These are phyloP conservation scores for Backusella liffmaniae DNA, from an alignment of 192 early-diverging fungal genomes.

Conservation along the genomic window DNA sequence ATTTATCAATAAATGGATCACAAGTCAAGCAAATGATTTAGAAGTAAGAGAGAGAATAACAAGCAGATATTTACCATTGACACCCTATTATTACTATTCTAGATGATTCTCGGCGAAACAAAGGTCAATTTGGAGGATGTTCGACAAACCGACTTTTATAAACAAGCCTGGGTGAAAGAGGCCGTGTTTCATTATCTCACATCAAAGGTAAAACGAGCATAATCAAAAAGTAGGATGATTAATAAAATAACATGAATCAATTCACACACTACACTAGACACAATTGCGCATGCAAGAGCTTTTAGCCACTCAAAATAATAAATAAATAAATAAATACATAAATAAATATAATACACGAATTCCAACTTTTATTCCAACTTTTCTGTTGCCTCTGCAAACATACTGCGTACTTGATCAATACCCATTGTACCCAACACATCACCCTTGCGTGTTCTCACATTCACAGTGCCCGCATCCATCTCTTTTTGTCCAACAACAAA, in stretches of 20 bases:
- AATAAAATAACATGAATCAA: no score
- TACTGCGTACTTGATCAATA: constrained; percentile 47
- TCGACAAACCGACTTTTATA: constrained; percentile 68
- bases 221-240: background rate
- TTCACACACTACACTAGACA: background rate
- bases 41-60: constrained; percentile 55
- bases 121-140: constrained; percentile 75
- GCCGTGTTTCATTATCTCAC: constrained; percentile 90
- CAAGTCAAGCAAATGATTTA: constrained; percentile 89
- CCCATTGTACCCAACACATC: constrained; percentile 60
- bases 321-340: background rate
- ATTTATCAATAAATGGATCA: constrained; percentile 92
- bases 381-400: constrained; percentile 58
- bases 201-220: constrained; percentile 48
- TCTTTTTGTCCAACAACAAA: constrained; percentile 87
- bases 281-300: constrained; percentile 13
- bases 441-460: constrained; percentile 69
- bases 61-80: background rate
- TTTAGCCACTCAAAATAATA: background rate
- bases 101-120: constrained; percentile 74
- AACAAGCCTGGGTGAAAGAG: constrained; percentile 80
- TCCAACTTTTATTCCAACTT: constrained; percentile 35
- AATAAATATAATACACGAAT: background rate
- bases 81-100: background rate
- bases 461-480: constrained; percentile 61